Percentiles rank a stretch among this genome's conserved stretches.
Conservation (phyloP, 768 basidiomycete species). For the Pholiota microspora region DNA sequence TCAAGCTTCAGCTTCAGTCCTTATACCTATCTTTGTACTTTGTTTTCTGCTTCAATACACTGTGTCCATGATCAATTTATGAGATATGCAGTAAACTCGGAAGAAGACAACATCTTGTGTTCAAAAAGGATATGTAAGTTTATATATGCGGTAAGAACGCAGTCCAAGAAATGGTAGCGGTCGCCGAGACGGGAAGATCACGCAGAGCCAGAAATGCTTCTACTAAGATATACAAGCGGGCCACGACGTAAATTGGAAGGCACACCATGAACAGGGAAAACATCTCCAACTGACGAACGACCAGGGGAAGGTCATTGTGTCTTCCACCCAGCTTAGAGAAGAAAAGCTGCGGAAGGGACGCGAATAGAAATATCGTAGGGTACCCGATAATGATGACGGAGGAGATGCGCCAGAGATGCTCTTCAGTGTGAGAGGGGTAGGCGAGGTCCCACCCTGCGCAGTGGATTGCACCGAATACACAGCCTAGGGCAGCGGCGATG, state of each 20-base stretch:
- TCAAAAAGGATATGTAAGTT: no score
- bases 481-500: background rate
- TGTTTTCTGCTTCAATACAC: no score
- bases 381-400: background rate
- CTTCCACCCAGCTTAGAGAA: background rate
- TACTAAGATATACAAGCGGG: background rate
- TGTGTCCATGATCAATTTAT: no score
- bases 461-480: constrained; percentile 26
- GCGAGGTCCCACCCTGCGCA: constrained; percentile 21
- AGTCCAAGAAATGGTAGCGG: background rate
- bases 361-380: background rate
- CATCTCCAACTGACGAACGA: background rate
- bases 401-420: background rate
- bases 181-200: background rate
- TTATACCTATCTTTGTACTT: no score
- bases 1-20: no score
- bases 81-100: no score
- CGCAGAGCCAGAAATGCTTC: background rate
- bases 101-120: no score
- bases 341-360: background rate
- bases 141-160: background rate
- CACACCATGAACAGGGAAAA: background rate
- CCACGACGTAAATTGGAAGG: background rate
- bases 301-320: background rate
- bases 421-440: constrained; percentile 15